These are phyloP conservation scores for Rhodotorula sp. DNA, from an alignment of 1,284 basidiomycete genomes.

Conservation along the genomic window DNA sequence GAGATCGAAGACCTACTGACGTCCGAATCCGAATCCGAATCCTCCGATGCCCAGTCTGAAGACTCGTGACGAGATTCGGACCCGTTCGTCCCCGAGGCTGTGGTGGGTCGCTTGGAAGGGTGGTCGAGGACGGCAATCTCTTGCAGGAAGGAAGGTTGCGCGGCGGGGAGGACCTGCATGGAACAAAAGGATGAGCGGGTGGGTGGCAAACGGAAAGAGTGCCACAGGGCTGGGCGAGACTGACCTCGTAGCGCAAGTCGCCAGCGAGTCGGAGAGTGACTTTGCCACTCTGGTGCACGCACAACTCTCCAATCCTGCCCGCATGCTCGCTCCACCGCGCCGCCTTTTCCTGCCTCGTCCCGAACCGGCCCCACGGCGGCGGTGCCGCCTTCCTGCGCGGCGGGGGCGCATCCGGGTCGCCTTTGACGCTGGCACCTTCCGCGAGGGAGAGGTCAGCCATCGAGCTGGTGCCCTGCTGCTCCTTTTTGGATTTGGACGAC, in stretches of 20 bases:
- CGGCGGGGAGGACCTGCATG: constrained; percentile 44
- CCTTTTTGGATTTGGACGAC: neutral
- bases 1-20: neutral
- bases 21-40: neutral
- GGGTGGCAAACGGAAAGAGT: neutral
- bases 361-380: constrained; percentile 39
- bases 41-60: neutral
- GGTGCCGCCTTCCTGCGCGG: constrained; percentile 5
- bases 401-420: constrained; percentile 20
- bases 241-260: constrained; percentile 42
- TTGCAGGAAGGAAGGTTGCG: constrained; percentile 45
- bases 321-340: constrained; percentile 32
- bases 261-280: constrained; percentile 39
- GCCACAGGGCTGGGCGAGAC: neutral
- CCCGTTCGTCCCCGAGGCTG: neutral
- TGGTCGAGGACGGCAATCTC: constrained; percentile 44
- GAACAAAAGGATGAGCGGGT: neutral
- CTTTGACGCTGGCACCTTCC: constrained; percentile 19
- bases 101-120: constrained; percentile 3
- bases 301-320: constrained; percentile 42
- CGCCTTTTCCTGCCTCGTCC: constrained; percentile 31
- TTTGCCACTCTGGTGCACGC: constrained; percentile 41
- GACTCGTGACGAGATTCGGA: neutral
- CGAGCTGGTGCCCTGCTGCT: neutral
- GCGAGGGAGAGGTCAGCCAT: neutral